Evolutionary conservation across 2,329 filamentous ascomycete genomes (phyloP), one percentile per base, ranked within the genome.

Genomic region (Microcyclosporella mali): DNA sequence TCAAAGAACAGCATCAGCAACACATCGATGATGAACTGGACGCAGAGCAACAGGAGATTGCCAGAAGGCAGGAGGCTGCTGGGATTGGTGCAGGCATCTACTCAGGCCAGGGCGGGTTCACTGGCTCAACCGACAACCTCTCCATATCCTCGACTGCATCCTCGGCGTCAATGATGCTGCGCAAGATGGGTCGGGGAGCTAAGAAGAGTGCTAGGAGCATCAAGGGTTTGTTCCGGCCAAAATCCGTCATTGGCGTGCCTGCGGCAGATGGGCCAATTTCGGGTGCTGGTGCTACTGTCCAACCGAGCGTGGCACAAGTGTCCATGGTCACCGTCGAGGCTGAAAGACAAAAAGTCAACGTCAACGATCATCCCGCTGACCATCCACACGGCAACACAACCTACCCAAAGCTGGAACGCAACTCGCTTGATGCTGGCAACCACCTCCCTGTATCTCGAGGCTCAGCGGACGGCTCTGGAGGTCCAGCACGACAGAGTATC

Each of bases 121-220:
- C 82, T 12, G 85, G 88, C 11, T 98, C 92, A 3, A 97, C 88
- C 0, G 92, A 98, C 66, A 97, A 97, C 55, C 69, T 98, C 33
- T 94, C 88, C 11, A 88, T 94, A 51, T 90, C 86, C 1, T 94
- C 88, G 3, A 94, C 87, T 8, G 87, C 87, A 15, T 94, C 88
- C 6, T 94, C 87, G 15, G 87, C 87, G 27, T 94, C 88, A 21
- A 81, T 94, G 56, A 94, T 94, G 87, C 85, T 98, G 53, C 82
- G 92, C 40, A 98, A 98, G 71, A 98, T 98, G 92, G 92, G 92
- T 43, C 88, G 88, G 52, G 89, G 90, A n/a, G 85, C 97, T 81
- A 97, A 95, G 76, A 94, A 92, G 68, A 84, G 88, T 39, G 85
- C 84, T 14, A 79, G 89, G 36, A 95, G 89, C 17, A 78, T 98